Conservation (phyloP, 306 rosid genomes). For the Begonia peltatifolia region DNA sequence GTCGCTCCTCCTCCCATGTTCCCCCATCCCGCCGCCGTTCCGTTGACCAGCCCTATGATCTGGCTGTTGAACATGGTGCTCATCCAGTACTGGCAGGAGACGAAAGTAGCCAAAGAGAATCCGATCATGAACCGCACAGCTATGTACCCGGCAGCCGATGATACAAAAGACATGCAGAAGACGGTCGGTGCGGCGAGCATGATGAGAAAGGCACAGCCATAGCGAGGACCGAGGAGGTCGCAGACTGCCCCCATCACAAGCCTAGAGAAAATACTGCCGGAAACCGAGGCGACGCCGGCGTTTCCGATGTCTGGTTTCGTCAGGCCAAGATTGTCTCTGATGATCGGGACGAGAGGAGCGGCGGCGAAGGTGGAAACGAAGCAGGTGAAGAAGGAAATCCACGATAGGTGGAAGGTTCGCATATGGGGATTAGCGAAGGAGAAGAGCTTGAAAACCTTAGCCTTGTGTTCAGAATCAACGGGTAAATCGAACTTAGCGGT, state of each 20-base stretch:
- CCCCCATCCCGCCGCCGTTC: slow-evolving; percentile 95
- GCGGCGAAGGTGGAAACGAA: slow-evolving; percentile 83
- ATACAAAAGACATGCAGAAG: slow-evolving; percentile 54
- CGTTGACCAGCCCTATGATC: slow-evolving; percentile 78
- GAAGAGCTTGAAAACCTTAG: slow-evolving; percentile 55
- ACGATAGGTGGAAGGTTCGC: slow-evolving; percentile 92
- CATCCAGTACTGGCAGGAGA: slow-evolving; percentile 96
- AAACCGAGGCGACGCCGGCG: slow-evolving; percentile 84
- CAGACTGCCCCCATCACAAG: slow-evolving; percentile 72
- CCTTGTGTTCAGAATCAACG: slow-evolving; percentile 73
- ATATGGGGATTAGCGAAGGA: slow-evolving; percentile 83
- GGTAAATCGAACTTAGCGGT: slow-evolving; percentile 58
- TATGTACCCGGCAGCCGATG: slow-evolving; percentile 48
- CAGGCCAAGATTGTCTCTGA: slow-evolving; percentile 13
- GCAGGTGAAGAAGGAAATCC: slow-evolving; percentile 87
- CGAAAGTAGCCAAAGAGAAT: slow-evolving; percentile 74
- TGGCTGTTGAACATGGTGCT: slow-evolving; percentile 76
- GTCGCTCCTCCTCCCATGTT: slow-evolving; percentile 97
- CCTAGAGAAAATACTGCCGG: slow-evolving; percentile 76
- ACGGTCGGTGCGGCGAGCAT: slow-evolving; percentile 4
- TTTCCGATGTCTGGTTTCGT: slow-evolving; percentile 74
- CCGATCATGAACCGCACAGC: slow-evolving; percentile 77
- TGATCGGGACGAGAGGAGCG: slow-evolving; percentile 40
- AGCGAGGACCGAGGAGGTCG: slow-evolving; percentile 67
- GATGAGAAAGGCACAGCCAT: slow-evolving; percentile 41